A percentile compares a stretch with the other conserved stretches of the same genome.
Evolutionary conservation across 2,329 filamentous ascomycete genomes (phyloP).

Genomic region (Pseudogymnoascus sp.): DNA sequence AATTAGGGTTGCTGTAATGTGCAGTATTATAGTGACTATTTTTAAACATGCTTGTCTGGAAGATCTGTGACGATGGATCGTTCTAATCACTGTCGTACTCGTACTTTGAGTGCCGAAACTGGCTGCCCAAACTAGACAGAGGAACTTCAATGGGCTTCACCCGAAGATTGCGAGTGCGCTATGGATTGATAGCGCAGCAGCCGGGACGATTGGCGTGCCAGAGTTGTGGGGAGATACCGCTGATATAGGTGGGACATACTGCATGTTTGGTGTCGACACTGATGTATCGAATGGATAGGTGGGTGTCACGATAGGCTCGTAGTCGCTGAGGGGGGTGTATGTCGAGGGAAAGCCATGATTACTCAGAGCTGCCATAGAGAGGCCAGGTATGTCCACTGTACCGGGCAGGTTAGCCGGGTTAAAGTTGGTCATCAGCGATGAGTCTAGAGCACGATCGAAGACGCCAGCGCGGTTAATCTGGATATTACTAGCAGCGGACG

Average conservation of each 20-base stretch:
- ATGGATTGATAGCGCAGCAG: slow-evolving; percentile 26
- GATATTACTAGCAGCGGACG: too few species aligned
- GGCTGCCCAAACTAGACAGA: slow-evolving; percentile 5
- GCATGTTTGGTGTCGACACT: background rate
- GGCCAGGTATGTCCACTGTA: slow-evolving; percentile 27
- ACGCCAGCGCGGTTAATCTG: too few species aligned
- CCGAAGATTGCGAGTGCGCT: slow-evolving; percentile 12
- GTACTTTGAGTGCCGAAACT: slow-evolving; percentile 30
- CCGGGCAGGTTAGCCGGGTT: background rate
- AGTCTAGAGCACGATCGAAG: too few species aligned
- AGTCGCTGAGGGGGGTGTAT: background rate
- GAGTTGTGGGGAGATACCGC: background rate
- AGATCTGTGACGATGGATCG: slow-evolving; percentile 22
- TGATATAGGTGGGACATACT: background rate
- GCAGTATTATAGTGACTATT: slow-evolving; percentile 61
- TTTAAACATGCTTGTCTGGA: slow-evolving; percentile 52
- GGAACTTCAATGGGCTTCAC: background rate
- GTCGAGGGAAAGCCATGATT: slow-evolving; percentile 20
- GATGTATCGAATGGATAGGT: background rate
- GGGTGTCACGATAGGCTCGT: background rate
- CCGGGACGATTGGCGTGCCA: slow-evolving; percentile 15
- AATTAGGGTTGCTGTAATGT: slow-evolving; percentile 60
- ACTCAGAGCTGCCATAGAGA: slow-evolving; percentile 19
- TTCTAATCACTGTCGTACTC: slow-evolving; percentile 11
- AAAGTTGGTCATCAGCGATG: too few species aligned